phyloP scores from a whole-genome alignment of 2,329 filamentous ascomycete species.

The Escovopsis sp. region DNA sequence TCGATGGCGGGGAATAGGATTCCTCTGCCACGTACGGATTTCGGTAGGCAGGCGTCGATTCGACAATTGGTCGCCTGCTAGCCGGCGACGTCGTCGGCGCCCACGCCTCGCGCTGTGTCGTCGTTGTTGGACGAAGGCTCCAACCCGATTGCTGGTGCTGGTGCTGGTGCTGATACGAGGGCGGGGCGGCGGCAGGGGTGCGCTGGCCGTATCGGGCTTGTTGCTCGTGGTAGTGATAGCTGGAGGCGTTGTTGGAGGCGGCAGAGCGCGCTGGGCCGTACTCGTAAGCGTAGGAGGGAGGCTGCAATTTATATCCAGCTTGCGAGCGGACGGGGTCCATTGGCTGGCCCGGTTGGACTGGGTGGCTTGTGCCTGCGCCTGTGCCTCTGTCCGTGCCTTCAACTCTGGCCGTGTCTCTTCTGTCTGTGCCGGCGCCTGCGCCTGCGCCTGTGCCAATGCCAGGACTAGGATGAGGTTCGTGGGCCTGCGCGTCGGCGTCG shows the following conservation, averaged over 20 bases:
- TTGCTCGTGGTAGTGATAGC: constrained; percentile 9
- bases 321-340: constrained; percentile 15
- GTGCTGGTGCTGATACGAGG: not conserved
- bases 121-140: constrained; percentile 6
- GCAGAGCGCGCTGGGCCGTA: constrained; percentile 7
- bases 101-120: not conserved
- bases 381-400: no score
- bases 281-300: constrained; percentile 12
- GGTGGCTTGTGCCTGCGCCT: no score
- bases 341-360: constrained; percentile 4
- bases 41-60: constrained; percentile 8
- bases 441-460: no score
- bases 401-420: no score
- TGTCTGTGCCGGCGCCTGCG: no score
- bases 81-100: not conserved
- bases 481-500: constrained; percentile 17
- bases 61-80: not conserved
- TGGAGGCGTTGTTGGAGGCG: constrained; percentile 12
- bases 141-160: constrained; percentile 8
- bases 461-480: constrained; percentile 10
- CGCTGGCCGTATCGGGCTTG: not conserved
- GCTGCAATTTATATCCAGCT: constrained; percentile 17
- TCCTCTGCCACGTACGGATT: not conserved
- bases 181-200: constrained; percentile 2
- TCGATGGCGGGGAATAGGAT: constrained; percentile 10